Base-by-base conservation (phyloP, 306 rosid genomes). In the Delonix regia region DNA sequence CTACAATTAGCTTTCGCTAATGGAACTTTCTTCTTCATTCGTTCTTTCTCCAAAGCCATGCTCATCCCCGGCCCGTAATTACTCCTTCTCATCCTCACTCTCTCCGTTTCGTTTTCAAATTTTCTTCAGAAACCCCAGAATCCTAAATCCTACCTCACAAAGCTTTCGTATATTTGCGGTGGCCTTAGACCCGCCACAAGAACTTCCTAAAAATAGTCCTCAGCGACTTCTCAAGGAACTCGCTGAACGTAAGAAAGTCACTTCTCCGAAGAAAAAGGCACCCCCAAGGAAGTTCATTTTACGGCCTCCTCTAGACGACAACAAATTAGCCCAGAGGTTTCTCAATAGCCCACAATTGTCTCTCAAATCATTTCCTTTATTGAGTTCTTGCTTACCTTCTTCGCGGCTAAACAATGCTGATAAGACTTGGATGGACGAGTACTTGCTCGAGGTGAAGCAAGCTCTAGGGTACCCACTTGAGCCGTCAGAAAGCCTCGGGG, bases 401-500 rank as follows among this genome's bases (percentile, higher is more conserved):
- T 87, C 98, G 63, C 88, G 96, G 7, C 90, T 95, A 38, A 95
- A 88, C 88, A 88, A 87, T 83, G 96, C 97, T 0, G 99, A 95
- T 51, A 86, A 83, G 83, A 61, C 86, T 3, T 95, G 98, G 99
- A 95, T 93, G 0, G 99, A 93, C 0, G 96, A 95, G 90, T 93
- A 93, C 85, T 74, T 95, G 76, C 91, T 95, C 0, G 99, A 95
- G 71, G 98, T 93, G 48, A 95, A 93, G 73, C 99, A 95, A 67
- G 99, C 99, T 52, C 87, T 95, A 0, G 99, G 99, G 47, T 93
- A 93, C 82, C 89, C 99, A 1, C 88, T 95, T 0, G 99, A 95
- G 83, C 89, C 94, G 0, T 93, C 96, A 2, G 97, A 91, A 4
- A 74, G 63, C 6, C 83, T 87, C 3, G 93, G 88, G 24, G 97